Conservation (phyloP, 495 filamentous ascomycete species). For the Xylaria flabelliformis region DNA sequence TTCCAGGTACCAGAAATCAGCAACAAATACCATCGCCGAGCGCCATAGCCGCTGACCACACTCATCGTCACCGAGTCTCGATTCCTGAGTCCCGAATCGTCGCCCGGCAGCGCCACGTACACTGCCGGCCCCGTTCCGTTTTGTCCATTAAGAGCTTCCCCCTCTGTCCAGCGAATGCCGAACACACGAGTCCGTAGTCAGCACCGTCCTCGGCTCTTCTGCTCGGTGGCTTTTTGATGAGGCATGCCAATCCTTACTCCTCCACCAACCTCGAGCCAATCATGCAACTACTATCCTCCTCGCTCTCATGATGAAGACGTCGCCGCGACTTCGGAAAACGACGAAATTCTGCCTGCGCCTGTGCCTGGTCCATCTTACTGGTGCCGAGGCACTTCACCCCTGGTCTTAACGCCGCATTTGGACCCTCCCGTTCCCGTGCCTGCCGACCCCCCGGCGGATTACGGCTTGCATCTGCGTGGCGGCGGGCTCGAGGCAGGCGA, state of each 20-base stretch:
- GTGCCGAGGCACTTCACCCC: conserved; percentile 3
- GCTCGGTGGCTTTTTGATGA: conserved; percentile 28
- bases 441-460: conserved; percentile 2
- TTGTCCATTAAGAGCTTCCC: conserved; percentile 18
- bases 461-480: conserved; percentile 24
- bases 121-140: conserved; percentile 14
- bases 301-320: conserved; percentile 20
- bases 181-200: conserved; percentile 29
- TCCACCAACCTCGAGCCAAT: conserved; percentile 23
- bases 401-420: conserved; percentile 6
- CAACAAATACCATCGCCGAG: conserved; percentile 15
- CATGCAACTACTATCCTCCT: conserved; percentile 23
- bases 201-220: conserved; percentile 26
- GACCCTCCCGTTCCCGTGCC: conserved; percentile 1
- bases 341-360: conserved; percentile 16
- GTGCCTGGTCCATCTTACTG: background rate
- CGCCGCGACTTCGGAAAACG: conserved; percentile 10
- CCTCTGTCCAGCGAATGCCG: conserved; percentile 30
- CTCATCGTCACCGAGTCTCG: background rate
- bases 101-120: conserved; percentile 26
- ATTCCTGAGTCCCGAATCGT: conserved; percentile 15
- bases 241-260: conserved; percentile 31
- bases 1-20: background rate
- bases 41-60: conserved; percentile 16
- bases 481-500: conserved; percentile 25